A percentile compares a stretch with the other conserved stretches of the same genome.
Evolutionary conservation across 352 stramenopile genomes (phyloP).

Genomic region (Phytophthora uliginosa): DNA sequence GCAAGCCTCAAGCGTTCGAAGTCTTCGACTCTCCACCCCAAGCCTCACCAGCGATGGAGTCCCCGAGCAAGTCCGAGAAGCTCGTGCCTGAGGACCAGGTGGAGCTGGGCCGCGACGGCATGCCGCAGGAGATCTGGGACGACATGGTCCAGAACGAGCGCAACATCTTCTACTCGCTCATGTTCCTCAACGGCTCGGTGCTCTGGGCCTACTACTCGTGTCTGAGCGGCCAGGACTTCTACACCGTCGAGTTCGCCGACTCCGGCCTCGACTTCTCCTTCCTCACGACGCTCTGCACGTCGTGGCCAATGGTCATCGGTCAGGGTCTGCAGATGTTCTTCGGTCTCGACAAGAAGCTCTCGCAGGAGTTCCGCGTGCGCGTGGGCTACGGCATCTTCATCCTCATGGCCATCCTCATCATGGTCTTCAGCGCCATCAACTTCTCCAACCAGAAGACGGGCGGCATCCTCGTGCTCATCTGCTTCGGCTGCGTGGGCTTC

Average conservation of each 20-base stretch:
- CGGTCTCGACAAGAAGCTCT: conserved; percentile 59
- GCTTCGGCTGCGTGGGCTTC: conserved; percentile 51
- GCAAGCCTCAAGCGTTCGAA: neutral
- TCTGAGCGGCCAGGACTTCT: conserved; percentile 67
- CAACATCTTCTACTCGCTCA: conserved; percentile 64
- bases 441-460: conserved; percentile 51
- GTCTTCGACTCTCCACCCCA: neutral
- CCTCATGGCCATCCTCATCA: conserved; percentile 52
- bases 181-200: conserved; percentile 70
- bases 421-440: conserved; percentile 57
- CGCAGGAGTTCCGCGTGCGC: conserved; percentile 43
- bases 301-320: conserved; percentile 58
- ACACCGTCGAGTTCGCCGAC: conserved; percentile 50
- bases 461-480: conserved; percentile 52
- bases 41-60: conserved; percentile 15
- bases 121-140: conserved; percentile 63
- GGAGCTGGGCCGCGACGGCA: conserved; percentile 35
- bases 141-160: conserved; percentile 50
- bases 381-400: conserved; percentile 60
- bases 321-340: conserved; percentile 56
- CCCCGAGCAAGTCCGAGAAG: conserved; percentile 43
- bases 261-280: conserved; percentile 61
- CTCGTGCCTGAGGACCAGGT: conserved; percentile 36
- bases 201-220: conserved; percentile 79
- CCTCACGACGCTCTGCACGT: conserved; percentile 56